Percentiles rank a stretch among this genome's conserved stretches.
Evolutionary conservation across 2,329 filamentous ascomycete species (phyloP).

Genomic region (Trichoderma sp.): DNA sequence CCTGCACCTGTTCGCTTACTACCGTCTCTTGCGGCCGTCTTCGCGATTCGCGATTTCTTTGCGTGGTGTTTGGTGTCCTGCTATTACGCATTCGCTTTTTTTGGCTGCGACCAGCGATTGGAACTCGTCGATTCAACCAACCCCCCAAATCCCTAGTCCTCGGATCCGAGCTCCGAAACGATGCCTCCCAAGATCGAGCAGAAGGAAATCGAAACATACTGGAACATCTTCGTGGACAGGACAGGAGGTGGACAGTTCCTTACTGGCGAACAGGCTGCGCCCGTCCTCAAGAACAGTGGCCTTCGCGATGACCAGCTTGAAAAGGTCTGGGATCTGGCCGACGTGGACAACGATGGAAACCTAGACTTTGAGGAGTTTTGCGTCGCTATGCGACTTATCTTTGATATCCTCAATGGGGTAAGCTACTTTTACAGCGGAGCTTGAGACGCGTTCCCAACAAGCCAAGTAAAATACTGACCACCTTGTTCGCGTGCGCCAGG

Average conservation of each 20-base stretch:
- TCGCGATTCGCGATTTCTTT: constrained; percentile 8
- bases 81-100: background rate
- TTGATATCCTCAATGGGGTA: constrained; percentile 94
- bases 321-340: constrained; percentile 92
- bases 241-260: constrained; percentile 59
- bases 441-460: background rate
- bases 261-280: constrained; percentile 59
- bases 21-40: background rate
- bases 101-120: constrained; percentile 3
- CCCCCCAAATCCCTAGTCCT: background rate
- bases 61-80: background rate
- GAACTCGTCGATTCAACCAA: background rate
- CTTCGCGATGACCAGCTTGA: constrained; percentile 77
- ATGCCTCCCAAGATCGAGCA: constrained; percentile 61
- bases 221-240: constrained; percentile 60
- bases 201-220: constrained; percentile 62
- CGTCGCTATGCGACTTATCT: constrained; percentile 96
- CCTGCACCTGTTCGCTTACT: constrained; percentile 10
- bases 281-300: constrained; percentile 62
- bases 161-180: constrained; percentile 24
- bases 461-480: background rate
- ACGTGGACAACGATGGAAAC: constrained; percentile 96
- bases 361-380: constrained; percentile 99
- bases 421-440: background rate
- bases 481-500: constrained; percentile 47